Conservation (phyloP, 176 grass and related monocot genomes). For the Juncus inflexus region DNA sequence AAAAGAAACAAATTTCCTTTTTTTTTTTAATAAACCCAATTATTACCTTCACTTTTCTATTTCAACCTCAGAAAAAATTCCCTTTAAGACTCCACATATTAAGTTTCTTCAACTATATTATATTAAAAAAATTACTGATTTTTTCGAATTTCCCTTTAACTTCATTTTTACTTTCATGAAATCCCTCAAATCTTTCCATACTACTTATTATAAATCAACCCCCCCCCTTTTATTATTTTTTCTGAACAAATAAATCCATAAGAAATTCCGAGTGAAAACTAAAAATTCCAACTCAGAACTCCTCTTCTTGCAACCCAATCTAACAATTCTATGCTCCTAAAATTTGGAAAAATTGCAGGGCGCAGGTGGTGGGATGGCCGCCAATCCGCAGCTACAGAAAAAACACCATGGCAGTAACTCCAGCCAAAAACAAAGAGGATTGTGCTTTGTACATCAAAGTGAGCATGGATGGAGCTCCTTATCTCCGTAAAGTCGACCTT, state of each 20-base stretch:
- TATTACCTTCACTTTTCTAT: constrained; percentile 1
- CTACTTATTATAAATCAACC: too few species aligned
- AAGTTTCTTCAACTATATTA: not conserved
- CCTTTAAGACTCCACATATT: not conserved
- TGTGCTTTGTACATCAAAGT: constrained; percentile 62
- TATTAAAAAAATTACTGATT: too few species aligned
- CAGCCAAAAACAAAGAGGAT: constrained; percentile 42
- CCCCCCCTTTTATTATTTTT: constrained; percentile 11
- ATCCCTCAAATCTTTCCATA: too few species aligned
- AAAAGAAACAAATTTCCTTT: too few species aligned
- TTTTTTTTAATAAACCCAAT: too few species aligned
- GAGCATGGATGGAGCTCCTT: constrained; percentile 83
- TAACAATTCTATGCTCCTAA: too few species aligned
- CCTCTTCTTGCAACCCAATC: too few species aligned
- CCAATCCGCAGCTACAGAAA: constrained; percentile 75
- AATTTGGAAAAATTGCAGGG: constrained; percentile 31
- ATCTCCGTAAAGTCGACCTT: constrained; percentile 82
- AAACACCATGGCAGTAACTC: constrained; percentile 67
- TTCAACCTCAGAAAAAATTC: not conserved
- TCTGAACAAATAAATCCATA: not conserved
- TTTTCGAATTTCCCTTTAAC: too few species aligned
- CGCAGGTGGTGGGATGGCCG: constrained; percentile 87
- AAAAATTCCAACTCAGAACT: not conserved
- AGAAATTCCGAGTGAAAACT: constrained; percentile 3
- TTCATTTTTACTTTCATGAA: too few species aligned